These are phyloP conservation scores for Solanum chacoense DNA, from an alignment of 305 asterid species.

Conservation along the genomic window DNA sequence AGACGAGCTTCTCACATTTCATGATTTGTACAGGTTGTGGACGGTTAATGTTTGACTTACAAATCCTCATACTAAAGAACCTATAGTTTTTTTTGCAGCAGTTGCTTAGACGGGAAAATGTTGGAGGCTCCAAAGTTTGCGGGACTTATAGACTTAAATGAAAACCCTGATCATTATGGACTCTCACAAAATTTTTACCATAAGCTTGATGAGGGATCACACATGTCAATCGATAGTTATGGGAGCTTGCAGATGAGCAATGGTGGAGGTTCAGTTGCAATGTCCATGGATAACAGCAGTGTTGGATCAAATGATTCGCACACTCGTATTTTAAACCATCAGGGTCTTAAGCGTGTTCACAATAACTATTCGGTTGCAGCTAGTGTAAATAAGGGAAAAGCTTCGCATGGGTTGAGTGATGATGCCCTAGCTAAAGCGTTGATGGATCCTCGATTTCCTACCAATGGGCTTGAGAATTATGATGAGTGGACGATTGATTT, in stretches of 20 bases:
- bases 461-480: slow-evolving; percentile 80
- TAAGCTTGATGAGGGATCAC: slow-evolving; percentile 91
- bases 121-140: slow-evolving; percentile 83
- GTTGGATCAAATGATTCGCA: slow-evolving; percentile 87
- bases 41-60: slow-evolving; percentile 9
- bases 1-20: background rate
- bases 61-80: slow-evolving; percentile 37
- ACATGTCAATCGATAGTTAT: slow-evolving; percentile 85
- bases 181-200: slow-evolving; percentile 72
- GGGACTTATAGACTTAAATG: slow-evolving; percentile 75
- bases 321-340: slow-evolving; percentile 80
- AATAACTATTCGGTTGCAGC: slow-evolving; percentile 70
- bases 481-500: slow-evolving; percentile 97
- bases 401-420: slow-evolving; percentile 63
- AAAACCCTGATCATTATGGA: slow-evolving; percentile 65
- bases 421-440: slow-evolving; percentile 93
- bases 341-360: slow-evolving; percentile 76
- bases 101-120: slow-evolving; percentile 36
- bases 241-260: slow-evolving; percentile 92
- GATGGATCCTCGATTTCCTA: slow-evolving; percentile 73
- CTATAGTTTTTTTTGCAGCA: background rate
- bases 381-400: slow-evolving; percentile 65
- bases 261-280: slow-evolving; percentile 98
- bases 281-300: slow-evolving; percentile 93
- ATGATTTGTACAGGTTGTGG: background rate